Percentiles rank a stretch among this genome's conserved stretches.
Conservation (phyloP, 2,329 filamentous ascomycete species). For the Emmonsiellopsis sp. region DNA sequence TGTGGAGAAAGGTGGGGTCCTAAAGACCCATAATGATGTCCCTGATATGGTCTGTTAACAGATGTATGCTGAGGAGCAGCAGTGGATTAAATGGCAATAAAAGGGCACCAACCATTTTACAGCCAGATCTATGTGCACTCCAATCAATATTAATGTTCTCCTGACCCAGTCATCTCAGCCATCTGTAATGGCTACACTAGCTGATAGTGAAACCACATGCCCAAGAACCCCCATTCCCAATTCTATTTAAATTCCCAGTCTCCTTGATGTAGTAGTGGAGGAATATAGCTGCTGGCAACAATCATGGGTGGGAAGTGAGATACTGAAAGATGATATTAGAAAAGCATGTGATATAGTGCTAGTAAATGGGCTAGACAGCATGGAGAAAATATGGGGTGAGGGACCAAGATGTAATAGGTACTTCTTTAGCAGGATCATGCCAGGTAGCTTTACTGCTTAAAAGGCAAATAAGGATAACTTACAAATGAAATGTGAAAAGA, state of each 20-base stretch:
- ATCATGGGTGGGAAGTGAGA: constrained; percentile 6
- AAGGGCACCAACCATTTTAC: constrained; percentile 12
- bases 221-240: not conserved
- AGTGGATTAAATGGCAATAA: constrained; percentile 16
- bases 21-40: constrained; percentile 21
- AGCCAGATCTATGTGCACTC: constrained; percentile 14
- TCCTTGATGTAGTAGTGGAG: constrained; percentile 14
- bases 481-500: no score
- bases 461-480: no score
- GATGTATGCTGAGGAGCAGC: constrained; percentile 24
- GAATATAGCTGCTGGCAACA: constrained; percentile 21
- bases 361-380: constrained; percentile 15
- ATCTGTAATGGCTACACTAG: not conserved
- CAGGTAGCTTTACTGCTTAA: no score
- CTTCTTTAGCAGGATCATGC: no score
- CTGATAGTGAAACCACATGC: not conserved
- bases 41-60: constrained; percentile 23
- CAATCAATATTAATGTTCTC: constrained; percentile 25
- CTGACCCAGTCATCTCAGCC: constrained; percentile 11
- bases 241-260: constrained; percentile 18
- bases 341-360: constrained; percentile 18
- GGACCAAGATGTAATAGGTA: no score
- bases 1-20: constrained; percentile 17
- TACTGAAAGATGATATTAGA: constrained; percentile 15
- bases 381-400: no score